Conservation (phyloP, 2,329 filamentous ascomycete genomes). For the Trichoderma brevicompactum region DNA sequence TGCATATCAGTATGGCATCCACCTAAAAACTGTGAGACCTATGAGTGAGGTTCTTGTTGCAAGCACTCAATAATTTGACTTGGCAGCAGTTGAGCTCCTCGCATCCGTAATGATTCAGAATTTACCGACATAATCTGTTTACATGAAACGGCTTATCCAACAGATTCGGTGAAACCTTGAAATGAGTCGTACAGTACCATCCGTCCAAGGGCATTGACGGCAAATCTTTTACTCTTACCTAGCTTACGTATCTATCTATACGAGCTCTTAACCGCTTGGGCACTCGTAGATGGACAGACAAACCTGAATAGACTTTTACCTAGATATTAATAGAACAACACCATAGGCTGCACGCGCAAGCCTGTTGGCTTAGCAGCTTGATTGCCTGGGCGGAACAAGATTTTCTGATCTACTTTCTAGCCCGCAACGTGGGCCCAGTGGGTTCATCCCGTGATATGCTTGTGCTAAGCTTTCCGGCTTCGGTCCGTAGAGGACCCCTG, state of each 20-base stretch:
- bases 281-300: not conserved
- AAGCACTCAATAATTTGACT: not conserved
- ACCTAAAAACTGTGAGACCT: not conserved
- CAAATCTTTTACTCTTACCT: not conserved
- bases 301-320: not conserved
- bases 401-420: slow-evolving; percentile 8
- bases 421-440: slow-evolving; percentile 14
- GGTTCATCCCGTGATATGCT: slow-evolving; percentile 18
- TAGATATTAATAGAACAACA: slow-evolving; percentile 17
- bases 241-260: not conserved
- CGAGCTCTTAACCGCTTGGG: not conserved
- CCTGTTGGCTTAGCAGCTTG: slow-evolving; percentile 15
- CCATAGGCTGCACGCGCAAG: slow-evolving; percentile 2
- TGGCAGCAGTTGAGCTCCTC: not conserved
- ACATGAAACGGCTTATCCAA: not conserved
- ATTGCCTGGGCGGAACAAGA: not conserved
- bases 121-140: not conserved
- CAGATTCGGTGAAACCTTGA: not conserved
- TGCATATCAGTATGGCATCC: not conserved
- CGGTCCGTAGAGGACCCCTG: slow-evolving; percentile 10
- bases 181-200: not conserved
- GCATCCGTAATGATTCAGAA: not conserved
- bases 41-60: not conserved
- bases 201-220: not conserved
- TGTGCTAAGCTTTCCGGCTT: slow-evolving; percentile 21